phyloP scores from a whole-genome alignment of 179 eudicot genomes.

The Heliamphora pulchella region DNA sequence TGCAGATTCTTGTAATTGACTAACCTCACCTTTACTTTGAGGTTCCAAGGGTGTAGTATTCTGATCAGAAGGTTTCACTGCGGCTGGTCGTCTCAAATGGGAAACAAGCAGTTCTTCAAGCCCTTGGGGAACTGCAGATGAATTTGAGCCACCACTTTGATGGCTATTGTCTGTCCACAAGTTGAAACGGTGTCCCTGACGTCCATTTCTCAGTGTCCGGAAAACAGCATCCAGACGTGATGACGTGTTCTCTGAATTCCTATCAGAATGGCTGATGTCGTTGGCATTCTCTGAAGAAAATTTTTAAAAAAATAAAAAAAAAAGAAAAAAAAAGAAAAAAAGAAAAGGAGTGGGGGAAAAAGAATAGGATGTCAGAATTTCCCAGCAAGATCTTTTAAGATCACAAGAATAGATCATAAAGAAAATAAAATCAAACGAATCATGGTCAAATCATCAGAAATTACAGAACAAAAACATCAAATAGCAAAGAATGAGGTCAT shows the following conservation, averaged over 20 bases:
- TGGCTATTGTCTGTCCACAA: constrained; percentile 78
- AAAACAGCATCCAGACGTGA: constrained; percentile 75
- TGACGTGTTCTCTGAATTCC: constrained; percentile 54
- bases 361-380: constrained; percentile 10
- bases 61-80: constrained; percentile 66
- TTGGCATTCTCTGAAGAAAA: constrained; percentile 42
- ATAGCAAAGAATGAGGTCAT: background rate
- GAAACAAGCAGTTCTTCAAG: constrained; percentile 87
- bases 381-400: background rate
- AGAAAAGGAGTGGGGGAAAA: background rate
- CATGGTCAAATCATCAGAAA: background rate
- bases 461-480: background rate
- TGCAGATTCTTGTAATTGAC: constrained; percentile 36
- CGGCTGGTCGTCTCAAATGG: constrained; percentile 56
- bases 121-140: constrained; percentile 71
- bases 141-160: constrained; percentile 63
- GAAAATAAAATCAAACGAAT: background rate
- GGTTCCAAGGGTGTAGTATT: constrained; percentile 31
- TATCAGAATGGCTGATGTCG: constrained; percentile 46
- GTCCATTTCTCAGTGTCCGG: constrained; percentile 77
- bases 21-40: constrained; percentile 43
- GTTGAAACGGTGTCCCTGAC: constrained; percentile 80
- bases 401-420: background rate
- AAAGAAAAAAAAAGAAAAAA: background rate
- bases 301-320: background rate